Conservation (phyloP, 805 yeast genomes). For the Myxozyma udenii region DNA sequence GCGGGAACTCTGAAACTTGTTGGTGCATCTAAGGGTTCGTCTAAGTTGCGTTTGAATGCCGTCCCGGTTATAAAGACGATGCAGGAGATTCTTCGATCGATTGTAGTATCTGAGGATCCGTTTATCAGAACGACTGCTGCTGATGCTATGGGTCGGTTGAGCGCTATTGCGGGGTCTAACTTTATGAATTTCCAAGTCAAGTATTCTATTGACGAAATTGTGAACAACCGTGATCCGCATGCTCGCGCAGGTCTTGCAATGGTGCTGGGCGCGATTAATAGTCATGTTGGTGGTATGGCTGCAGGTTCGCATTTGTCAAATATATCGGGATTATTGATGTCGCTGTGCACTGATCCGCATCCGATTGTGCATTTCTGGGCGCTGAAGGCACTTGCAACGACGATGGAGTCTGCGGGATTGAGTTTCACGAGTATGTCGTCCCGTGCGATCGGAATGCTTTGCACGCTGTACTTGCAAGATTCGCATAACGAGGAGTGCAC, state of each 20-base stretch:
- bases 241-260: conserved; percentile 58
- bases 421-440: conserved; percentile 47
- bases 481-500: conserved; percentile 49
- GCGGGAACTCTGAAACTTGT: conserved; percentile 47
- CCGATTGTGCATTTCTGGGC: conserved; percentile 79
- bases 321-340: conserved; percentile 55
- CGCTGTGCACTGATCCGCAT: conserved; percentile 73
- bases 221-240: conserved; percentile 61
- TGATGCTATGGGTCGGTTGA: conserved; percentile 56
- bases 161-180: conserved; percentile 34
- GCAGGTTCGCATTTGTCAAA: conserved; percentile 44
- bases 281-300: conserved; percentile 40
- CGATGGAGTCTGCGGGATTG: conserved; percentile 55
- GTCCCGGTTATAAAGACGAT: conserved; percentile 45
- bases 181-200: conserved; percentile 39
- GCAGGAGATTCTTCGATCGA: conserved; percentile 48
- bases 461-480: conserved; percentile 46
- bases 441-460: conserved; percentile 44
- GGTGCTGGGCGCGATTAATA: conserved; percentile 49
- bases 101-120: conserved; percentile 36
- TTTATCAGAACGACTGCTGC: conserved; percentile 50
- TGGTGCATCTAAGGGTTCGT: conserved; percentile 10
- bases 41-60: conserved; percentile 1
- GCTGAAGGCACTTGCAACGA: conserved; percentile 53
- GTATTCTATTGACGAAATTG: conserved; percentile 60